A percentile compares a stretch with the other conserved stretches of the same genome.
Evolutionary conservation across 768 basidiomycete species (phyloP).

Genomic region (Galerina marginata): DNA sequence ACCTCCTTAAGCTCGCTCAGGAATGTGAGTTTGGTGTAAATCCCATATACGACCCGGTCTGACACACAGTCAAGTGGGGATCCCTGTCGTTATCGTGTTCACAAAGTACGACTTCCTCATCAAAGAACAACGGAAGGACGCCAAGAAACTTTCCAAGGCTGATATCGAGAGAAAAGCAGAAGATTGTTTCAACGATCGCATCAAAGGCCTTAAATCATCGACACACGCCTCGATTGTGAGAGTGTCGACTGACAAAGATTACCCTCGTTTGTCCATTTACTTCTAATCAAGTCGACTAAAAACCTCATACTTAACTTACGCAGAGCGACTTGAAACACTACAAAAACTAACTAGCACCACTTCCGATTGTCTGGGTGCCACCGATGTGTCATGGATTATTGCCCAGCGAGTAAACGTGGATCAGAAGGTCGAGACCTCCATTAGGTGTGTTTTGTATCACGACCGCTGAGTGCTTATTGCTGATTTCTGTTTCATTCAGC

Average conservation of each 20-base stretch:
- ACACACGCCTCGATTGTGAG: background rate
- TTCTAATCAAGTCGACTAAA: background rate
- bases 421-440: background rate
- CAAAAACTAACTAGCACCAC: too few relatives aligned
- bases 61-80: background rate
- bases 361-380: background rate
- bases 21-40: background rate
- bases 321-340: background rate
- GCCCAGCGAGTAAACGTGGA: background rate
- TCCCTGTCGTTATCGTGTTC: slow-evolving; percentile 34
- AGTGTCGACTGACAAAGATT: background rate
- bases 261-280: background rate
- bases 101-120: slow-evolving; percentile 34
- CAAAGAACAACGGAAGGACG: background rate
- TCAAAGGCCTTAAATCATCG: background rate
- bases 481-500: background rate
- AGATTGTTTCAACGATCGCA: background rate
- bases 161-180: background rate
- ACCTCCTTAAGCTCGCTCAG: background rate
- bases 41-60: too few relatives aligned
- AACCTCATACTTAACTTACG: background rate
- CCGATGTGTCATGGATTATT: background rate
- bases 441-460: background rate
- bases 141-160: background rate
- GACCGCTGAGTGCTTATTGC: too few relatives aligned